Evolutionary conservation across 805 yeast genomes (phyloP).

Genomic region (Pachysolen tannophilus): DNA sequence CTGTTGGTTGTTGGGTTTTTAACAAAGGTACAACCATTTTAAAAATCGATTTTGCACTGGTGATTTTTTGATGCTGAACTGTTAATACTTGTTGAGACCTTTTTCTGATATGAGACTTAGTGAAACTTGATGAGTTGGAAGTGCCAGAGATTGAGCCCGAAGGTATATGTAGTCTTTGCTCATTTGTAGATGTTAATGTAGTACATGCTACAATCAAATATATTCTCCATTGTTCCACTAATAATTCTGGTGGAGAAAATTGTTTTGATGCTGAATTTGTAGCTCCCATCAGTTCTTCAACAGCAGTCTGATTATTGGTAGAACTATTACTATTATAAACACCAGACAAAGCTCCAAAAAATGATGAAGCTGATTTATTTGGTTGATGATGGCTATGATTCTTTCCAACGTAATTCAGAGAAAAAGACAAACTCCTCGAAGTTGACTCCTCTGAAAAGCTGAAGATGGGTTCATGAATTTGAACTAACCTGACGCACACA

Average conservation of each 20-base stretch:
- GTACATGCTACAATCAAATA: constrained; percentile 88
- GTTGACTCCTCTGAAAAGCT: constrained; percentile 39
- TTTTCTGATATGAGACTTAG: constrained; percentile 61
- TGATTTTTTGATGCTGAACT: constrained; percentile 83
- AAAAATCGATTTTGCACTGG: constrained; percentile 86
- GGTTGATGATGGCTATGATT: constrained; percentile 2
- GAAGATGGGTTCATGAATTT: constrained; percentile 64
- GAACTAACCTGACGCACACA: constrained; percentile 83
- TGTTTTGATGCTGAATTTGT: neutral
- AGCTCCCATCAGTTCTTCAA: too few relatives aligned
- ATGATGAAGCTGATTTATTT: neutral
- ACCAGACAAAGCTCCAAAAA: neutral
- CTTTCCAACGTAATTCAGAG: too few relatives aligned
- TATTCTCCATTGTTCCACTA: constrained; percentile 75
- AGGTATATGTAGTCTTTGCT: constrained; percentile 70
- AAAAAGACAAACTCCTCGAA: constrained; percentile 16
- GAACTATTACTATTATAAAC: neutral
- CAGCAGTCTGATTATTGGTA: too few relatives aligned
- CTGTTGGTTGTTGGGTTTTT: constrained; percentile 56
- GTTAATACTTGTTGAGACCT: constrained; percentile 73
- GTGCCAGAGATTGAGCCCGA: constrained; percentile 14
- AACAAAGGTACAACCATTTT: constrained; percentile 79
- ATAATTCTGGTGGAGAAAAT: constrained; percentile 53
- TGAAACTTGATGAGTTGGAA: constrained; percentile 28
- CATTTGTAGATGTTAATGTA: constrained; percentile 82